phyloP scores from a whole-genome alignment of 129 eudicot species.

The Ambrosia artemisiifolia region DNA sequence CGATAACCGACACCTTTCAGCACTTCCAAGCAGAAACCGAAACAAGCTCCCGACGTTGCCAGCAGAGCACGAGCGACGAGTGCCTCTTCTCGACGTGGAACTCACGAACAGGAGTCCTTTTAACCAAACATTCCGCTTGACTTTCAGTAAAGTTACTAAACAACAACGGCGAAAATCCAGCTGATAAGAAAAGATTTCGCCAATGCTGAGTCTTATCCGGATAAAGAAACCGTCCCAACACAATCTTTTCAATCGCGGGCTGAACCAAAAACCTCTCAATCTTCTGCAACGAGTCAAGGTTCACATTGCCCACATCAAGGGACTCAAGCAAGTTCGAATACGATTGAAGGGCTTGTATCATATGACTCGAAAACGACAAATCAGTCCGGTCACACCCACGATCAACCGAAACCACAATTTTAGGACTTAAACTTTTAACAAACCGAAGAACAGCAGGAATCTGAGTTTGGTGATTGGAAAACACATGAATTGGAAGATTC shows the following conservation, averaged over 20 bases:
- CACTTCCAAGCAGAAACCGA: constrained; percentile 89
- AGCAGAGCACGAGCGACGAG: constrained; percentile 70
- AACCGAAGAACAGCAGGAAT: constrained; percentile 57
- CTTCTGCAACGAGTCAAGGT: constrained; percentile 64
- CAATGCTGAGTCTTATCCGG: constrained; percentile 82
- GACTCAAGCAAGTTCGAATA: constrained; percentile 77
- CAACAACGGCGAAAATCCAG: constrained; percentile 66
- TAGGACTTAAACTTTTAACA: constrained; percentile 62
- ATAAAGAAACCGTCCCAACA: constrained; percentile 50
- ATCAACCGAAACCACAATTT: constrained; percentile 76
- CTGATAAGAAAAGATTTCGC: constrained; percentile 64
- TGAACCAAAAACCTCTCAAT: constrained; percentile 77
- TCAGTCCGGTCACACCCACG: constrained; percentile 86
- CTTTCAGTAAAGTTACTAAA: constrained; percentile 86
- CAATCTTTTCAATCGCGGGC: constrained; percentile 69
- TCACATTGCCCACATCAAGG: constrained; percentile 68
- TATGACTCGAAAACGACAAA: constrained; percentile 65
- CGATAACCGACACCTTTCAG: constrained; percentile 30
- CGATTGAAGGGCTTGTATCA: constrained; percentile 75
- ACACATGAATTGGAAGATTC: constrained; percentile 64
- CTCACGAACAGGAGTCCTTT: constrained; percentile 83
- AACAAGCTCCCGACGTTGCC: constrained; percentile 79
- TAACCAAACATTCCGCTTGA: constrained; percentile 87
- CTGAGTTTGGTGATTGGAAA: constrained; percentile 46
- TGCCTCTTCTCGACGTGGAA: constrained; percentile 90